Base-by-base conservation (phyloP, 495 filamentous ascomycete genomes). In the Daldinia vernicosa region DNA sequence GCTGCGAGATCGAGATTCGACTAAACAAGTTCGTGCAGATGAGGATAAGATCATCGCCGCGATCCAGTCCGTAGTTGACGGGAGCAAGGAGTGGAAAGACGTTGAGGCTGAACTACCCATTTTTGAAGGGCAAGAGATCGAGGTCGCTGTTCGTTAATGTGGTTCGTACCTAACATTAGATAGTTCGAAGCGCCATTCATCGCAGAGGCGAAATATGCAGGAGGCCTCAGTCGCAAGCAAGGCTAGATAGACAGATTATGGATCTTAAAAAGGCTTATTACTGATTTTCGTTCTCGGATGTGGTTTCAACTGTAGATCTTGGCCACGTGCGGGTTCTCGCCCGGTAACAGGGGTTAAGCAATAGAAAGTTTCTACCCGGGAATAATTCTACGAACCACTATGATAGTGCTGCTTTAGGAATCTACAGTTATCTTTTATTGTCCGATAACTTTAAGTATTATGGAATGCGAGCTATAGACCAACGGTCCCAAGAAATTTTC, bases 1-100 rank as follows among this genome's bases (percentile, higher is more conserved):
- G n/a, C 81, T 94, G 60, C 79, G 91, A 57, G 91, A 93, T 65
- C 84, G 90, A 28, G 90, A 93, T 76, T 86, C 85, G 32, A 94
- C 88, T 19, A 87, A 87, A 72, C 91, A 94, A 79, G 89, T 93
- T 51, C 84, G 91, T 30, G 89, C 89, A 14, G 82, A 83, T 26
- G 80, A 88, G 72, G 85, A 89, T 32, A 86, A 84, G 72, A 88
- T 93, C 54, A 74, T 91, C 39, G 81, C 80, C n/a, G 89, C 89
- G 58, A 86, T 93, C 61, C 79, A 81, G 75, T 77, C 77, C n/a
- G 77, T 91, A 24, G 83, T 85, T 2, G 83, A 88, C 14, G 88
- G 86, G 35, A 79, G 64, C 70, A 88, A 90, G 82, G 80, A 80
- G 26, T 92, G 90, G 89, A 74, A 80, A 70, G 85, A 89, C 62